Conservation (phyloP, 352 stramenopile genomes). For the Phytophthora europaea region DNA sequence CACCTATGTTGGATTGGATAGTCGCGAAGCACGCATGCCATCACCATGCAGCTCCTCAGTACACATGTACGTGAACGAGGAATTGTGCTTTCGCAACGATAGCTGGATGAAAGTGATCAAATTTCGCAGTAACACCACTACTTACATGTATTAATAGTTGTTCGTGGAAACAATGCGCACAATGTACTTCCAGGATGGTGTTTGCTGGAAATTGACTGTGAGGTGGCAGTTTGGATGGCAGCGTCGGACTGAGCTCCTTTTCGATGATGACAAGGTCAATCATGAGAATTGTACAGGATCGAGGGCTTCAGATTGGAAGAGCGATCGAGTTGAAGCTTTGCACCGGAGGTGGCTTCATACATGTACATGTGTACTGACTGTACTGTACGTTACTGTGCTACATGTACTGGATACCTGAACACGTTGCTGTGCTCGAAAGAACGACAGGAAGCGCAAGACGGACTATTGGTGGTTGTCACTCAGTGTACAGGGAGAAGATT, state of each 20-base stretch:
- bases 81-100: background rate
- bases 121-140: slow-evolving; percentile 1
- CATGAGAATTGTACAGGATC: background rate
- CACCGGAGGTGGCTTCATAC: slow-evolving; percentile 13
- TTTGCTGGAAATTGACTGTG: background rate
- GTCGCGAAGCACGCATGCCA: slow-evolving; percentile 19
- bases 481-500: slow-evolving; percentile 6
- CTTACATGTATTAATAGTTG: background rate
- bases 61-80: background rate
- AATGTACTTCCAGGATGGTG: background rate
- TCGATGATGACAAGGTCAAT: slow-evolving; percentile 15
- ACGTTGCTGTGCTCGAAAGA: background rate
- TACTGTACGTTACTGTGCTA: too few species aligned
- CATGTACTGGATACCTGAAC: too few species aligned
- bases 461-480: background rate
- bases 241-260: slow-evolving; percentile 3
- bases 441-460: background rate
- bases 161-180: background rate
- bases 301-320: slow-evolving; percentile 11
- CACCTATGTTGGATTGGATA: slow-evolving; percentile 21
- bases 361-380: background rate
- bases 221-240: background rate
- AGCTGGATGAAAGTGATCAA: background rate
- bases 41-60: background rate
- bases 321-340: slow-evolving; percentile 19